phyloP scores from a whole-genome alignment of 2,329 filamentous ascomycete species.

The Ophiobolus disseminans region DNA sequence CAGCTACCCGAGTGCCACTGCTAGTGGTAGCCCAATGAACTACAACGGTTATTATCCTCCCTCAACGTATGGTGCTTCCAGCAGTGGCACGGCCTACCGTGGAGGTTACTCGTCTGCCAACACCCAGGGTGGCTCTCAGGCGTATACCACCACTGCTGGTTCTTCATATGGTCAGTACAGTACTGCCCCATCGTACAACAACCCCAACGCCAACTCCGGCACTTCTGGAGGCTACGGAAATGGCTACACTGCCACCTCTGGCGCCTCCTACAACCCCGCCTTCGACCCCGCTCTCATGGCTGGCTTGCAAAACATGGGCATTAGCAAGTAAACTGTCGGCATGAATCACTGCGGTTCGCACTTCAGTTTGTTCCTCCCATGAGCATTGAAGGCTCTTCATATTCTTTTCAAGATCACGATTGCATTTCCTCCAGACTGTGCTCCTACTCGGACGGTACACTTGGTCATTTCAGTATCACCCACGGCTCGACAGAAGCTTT shows the following conservation, averaged over 20 bases:
- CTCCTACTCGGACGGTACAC: neutral
- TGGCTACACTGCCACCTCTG: slow-evolving; percentile 13
- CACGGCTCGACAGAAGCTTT: neutral
- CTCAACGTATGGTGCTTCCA: slow-evolving; percentile 23
- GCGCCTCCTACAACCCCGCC: slow-evolving; percentile 17
- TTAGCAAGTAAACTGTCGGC: slow-evolving; percentile 23
- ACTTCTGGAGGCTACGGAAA: slow-evolving; percentile 12
- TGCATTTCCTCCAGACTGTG: neutral
- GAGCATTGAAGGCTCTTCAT: neutral
- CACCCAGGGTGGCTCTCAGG: slow-evolving; percentile 15
- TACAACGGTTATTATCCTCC: slow-evolving; percentile 42
- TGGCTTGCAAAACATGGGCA: slow-evolving; percentile 37
- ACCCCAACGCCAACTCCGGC: neutral
- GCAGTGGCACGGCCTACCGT: slow-evolving; percentile 29
- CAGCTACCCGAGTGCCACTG: slow-evolving; percentile 27
- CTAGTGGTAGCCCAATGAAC: slow-evolving; percentile 42
- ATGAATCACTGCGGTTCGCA: neutral
- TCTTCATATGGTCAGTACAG: slow-evolving; percentile 25
- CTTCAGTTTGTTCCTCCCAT: neutral
- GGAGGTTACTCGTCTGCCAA: slow-evolving; percentile 27
- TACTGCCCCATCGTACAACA: slow-evolving; percentile 12
- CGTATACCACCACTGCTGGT: slow-evolving; percentile 22
- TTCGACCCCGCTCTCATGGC: slow-evolving; percentile 21
- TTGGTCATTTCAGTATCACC: neutral
- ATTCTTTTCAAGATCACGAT: too few relatives aligned